Evolutionary conservation across 805 yeast genomes (phyloP), one percentile per base, ranked within the genome.

Genomic region (Candida palmyrensis): DNA sequence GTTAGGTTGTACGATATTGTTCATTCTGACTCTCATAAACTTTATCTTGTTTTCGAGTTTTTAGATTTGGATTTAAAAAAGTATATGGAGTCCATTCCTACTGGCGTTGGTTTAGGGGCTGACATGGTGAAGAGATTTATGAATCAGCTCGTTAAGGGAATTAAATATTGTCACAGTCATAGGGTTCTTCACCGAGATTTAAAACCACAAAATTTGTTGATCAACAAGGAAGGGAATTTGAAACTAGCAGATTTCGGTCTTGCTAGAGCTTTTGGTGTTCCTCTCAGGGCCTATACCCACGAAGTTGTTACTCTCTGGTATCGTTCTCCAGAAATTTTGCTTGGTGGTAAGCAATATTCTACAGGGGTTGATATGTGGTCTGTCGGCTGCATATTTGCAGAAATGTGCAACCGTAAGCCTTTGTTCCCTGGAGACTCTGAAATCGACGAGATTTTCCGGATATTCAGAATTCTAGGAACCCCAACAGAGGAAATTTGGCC

Each of bases 351-450:
- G 46, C 97, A 92, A 51, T 92, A 92, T 59, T 86, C 96, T 22
- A 92, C 97, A 0, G 97, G 97, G 13, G 96, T 92, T 33, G 98
- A 92, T 57, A 88, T 92, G 83, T 92, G 98, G 98, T 86, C 96
- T 8, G 84, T 90, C 40, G 98, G 98, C 11, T 89, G 97, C 55
- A 92, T 92, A 30, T 84, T 92, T 57, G 98, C 97, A 5, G 98
- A 92, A 57, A 89, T 92, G 97, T 87, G 89, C 37, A 86, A 88
- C 48, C 79, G 98, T 36, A 86, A 86, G 56, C 97, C 98, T 6
- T 59, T 92, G 33, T 90, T 92, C 63, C 95, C 97, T 0, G 98
- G 98, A 5, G 96, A 92, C 56, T 87, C 96, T 8, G 98, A 92
- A 57, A 94, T 92, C 52, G 98, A 92, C 57, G 96, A 92, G 63